Conservation (phyloP, 495 filamentous ascomycete genomes). For the Melanomma pulvis-pyrius region DNA sequence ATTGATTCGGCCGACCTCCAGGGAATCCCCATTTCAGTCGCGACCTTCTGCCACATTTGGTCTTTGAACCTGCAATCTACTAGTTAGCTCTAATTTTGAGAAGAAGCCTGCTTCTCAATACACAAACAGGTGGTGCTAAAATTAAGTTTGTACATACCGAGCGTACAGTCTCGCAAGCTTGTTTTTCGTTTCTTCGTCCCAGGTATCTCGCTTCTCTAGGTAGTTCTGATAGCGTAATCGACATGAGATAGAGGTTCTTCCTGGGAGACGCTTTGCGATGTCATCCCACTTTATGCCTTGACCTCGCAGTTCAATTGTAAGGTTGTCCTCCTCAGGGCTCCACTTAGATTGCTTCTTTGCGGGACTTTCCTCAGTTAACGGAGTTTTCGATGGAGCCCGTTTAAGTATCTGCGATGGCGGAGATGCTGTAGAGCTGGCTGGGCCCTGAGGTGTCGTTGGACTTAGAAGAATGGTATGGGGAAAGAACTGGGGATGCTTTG, state of each 20-base stretch:
- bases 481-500: no score
- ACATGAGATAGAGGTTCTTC: conserved; percentile 88
- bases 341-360: conserved; percentile 96
- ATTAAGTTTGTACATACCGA: conserved; percentile 62
- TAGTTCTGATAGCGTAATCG: conserved; percentile 97
- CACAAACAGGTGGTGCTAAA: no score
- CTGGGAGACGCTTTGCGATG: conserved; percentile 85
- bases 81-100: conserved; percentile 3
- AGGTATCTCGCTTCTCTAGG: conserved; percentile 82
- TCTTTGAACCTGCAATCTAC: conserved; percentile 76
- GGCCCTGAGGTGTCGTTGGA: no score
- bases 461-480: no score
- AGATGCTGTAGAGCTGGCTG: no score
- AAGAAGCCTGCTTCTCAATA: neutral
- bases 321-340: conserved; percentile 84
- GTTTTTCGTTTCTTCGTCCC: conserved; percentile 97
- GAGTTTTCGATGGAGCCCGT: no score
- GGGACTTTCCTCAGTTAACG: no score
- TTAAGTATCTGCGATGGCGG: no score
- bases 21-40: conserved; percentile 89
- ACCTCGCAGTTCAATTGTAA: conserved; percentile 86
- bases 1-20: conserved; percentile 95
- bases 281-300: conserved; percentile 98
- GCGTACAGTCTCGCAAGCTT: conserved; percentile 95
- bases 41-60: conserved; percentile 94